Evolutionary conservation across 2,329 filamentous ascomycete genomes (phyloP).

Genomic region (Fusarium zealandicum): DNA sequence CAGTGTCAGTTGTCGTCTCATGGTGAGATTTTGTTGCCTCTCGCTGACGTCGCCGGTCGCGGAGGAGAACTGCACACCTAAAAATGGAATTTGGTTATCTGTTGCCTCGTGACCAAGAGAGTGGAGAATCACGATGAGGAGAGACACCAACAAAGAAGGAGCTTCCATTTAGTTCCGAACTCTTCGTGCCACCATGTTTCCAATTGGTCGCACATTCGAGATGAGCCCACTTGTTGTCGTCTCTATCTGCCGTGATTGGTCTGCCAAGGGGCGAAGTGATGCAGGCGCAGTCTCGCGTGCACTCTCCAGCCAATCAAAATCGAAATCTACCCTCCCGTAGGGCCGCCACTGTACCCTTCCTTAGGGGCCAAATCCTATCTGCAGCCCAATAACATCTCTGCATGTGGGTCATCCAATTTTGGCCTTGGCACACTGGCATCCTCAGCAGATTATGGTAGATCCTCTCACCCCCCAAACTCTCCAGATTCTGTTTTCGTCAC

Average conservation of each 20-base stretch:
- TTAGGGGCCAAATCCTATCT: too few species aligned
- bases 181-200: slow-evolving; percentile 4
- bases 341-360: background rate
- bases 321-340: background rate
- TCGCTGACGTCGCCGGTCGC: slow-evolving; percentile 4
- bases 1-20: slow-evolving; percentile 22
- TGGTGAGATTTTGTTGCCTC: slow-evolving; percentile 11
- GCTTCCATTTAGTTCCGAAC: slow-evolving; percentile 5
- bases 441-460: slow-evolving; percentile 28
- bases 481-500: slow-evolving; percentile 39
- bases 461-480: slow-evolving; percentile 36
- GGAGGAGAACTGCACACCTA: background rate
- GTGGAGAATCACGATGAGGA: too few species aligned
- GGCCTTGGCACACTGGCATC: too few species aligned
- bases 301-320: slow-evolving; percentile 30
- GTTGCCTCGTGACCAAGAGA: slow-evolving; percentile 1
- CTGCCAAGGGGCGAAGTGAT: slow-evolving; percentile 12
- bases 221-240: slow-evolving; percentile 9
- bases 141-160: too few species aligned
- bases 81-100: background rate
- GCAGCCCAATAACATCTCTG: too few species aligned
- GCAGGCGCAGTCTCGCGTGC: slow-evolving; percentile 36
- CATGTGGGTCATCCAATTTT: too few species aligned
- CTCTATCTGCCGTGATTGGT: slow-evolving; percentile 25
- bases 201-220: slow-evolving; percentile 19